Conservation (phyloP, 2,329 filamentous ascomycete genomes). For the Fonsecaea multimorphosa region DNA sequence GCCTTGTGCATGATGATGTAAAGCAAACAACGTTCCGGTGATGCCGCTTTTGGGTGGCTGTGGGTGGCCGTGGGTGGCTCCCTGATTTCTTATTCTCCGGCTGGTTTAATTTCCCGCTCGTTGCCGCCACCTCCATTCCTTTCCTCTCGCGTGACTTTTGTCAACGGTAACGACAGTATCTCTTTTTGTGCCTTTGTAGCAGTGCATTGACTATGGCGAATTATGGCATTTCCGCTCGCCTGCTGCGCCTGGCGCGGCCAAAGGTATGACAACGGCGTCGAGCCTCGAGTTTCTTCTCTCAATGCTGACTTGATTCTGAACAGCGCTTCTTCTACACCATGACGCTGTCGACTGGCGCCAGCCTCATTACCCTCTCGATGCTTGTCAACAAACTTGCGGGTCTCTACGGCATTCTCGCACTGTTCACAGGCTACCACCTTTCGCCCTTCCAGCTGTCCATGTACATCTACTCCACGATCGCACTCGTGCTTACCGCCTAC, state of each 20-base stretch:
- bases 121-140: slow-evolving; percentile 8
- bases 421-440: slow-evolving; percentile 84
- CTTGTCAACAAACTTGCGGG: slow-evolving; percentile 93
- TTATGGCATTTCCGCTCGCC: slow-evolving; percentile 45
- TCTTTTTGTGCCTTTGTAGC: slow-evolving; percentile 4
- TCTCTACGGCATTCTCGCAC: slow-evolving; percentile 85
- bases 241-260: slow-evolving; percentile 58
- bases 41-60: slow-evolving; percentile 13
- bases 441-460: slow-evolving; percentile 84
- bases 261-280: slow-evolving; percentile 45
- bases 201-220: slow-evolving; percentile 26
- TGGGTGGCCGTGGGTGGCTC: neutral
- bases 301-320: slow-evolving; percentile 14
- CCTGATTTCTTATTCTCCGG: slow-evolving; percentile 13
- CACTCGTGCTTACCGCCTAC: slow-evolving; percentile 70
- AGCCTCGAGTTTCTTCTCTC: neutral
- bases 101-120: slow-evolving; percentile 21
- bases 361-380: slow-evolving; percentile 80
- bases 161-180: neutral
- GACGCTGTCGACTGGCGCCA: slow-evolving; percentile 83
- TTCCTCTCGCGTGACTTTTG: slow-evolving; percentile 13
- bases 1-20: slow-evolving; percentile 20
- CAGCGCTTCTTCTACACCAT: slow-evolving; percentile 86
- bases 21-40: slow-evolving; percentile 10
- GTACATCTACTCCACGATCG: slow-evolving; percentile 83